Evolutionary conservation across 2,329 filamentous ascomycete genomes (phyloP).

Genomic region (Cladosporium sphaerospermum): DNA sequence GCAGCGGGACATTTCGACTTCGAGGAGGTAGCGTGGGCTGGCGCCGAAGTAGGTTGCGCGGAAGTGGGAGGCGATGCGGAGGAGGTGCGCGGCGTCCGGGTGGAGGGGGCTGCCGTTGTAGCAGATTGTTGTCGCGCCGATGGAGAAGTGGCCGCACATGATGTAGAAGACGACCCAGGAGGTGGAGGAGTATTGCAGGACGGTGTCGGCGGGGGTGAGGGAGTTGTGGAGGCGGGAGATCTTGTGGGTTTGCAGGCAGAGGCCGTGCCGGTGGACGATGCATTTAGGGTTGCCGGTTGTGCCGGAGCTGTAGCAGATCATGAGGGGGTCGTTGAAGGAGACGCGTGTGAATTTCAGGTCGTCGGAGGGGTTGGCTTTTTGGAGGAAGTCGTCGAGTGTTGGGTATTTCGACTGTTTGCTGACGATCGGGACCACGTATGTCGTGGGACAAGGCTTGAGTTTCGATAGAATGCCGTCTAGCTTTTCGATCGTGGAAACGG

Average conservation of each 20-base stretch:
- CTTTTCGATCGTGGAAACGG: conserved; percentile 28
- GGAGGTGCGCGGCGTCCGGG: conserved; percentile 33
- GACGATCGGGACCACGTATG: conserved; percentile 25
- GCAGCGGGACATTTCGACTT: conserved; percentile 34
- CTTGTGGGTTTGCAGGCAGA: conserved; percentile 41
- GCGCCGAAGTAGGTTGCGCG: conserved; percentile 39
- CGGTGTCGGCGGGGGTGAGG: conserved; percentile 33
- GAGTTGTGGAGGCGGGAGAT: conserved; percentile 40
- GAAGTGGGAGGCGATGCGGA: conserved; percentile 33
- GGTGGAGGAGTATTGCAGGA: conserved; percentile 43
- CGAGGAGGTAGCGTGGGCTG: conserved; percentile 40
- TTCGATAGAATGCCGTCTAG: conserved; percentile 28
- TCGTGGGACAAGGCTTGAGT: conserved; percentile 23
- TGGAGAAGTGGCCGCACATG: conserved; percentile 38
- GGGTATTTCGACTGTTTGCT: conserved; percentile 20
- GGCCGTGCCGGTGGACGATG: conserved; percentile 40
- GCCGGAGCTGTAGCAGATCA: conserved; percentile 40
- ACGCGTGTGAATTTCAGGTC: conserved; percentile 33
- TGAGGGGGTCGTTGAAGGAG: conserved; percentile 37
- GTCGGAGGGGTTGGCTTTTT: conserved; percentile 25
- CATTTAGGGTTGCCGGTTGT: conserved; percentile 38
- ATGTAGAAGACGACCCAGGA: conserved; percentile 45
- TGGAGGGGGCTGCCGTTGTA: conserved; percentile 42
- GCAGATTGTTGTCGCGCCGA: conserved; percentile 37
- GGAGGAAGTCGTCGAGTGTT: conserved; percentile 29